A percentile compares a stretch with the other conserved stretches of the same genome.
Conservation (phyloP, 2,329 filamentous ascomycete species). For the Paracoccidioides brasiliensis region DNA sequence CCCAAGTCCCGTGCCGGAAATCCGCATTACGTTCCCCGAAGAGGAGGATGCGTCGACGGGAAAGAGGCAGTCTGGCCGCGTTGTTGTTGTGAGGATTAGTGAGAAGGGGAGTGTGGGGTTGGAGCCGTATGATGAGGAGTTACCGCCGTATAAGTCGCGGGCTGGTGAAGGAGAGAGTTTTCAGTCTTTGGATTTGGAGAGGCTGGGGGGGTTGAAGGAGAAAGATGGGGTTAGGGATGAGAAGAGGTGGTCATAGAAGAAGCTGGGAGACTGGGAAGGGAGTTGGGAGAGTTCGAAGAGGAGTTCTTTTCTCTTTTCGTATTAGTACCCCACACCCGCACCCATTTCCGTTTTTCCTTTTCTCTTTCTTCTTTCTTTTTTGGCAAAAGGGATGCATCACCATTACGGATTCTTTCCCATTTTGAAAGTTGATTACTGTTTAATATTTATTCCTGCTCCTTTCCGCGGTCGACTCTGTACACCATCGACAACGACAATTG, state of each 20-base stretch:
- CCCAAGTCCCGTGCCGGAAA: slow-evolving; percentile 79
- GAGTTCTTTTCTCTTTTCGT: too few relatives aligned
- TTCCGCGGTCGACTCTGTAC: too few relatives aligned
- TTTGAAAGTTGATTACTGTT: too few relatives aligned
- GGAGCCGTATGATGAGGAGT: slow-evolving; percentile 59
- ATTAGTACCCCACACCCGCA: too few relatives aligned
- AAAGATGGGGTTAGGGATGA: slow-evolving; percentile 44
- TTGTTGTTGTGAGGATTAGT: slow-evolving; percentile 82
- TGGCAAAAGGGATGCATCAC: too few relatives aligned
- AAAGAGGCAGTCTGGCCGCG: slow-evolving; percentile 67
- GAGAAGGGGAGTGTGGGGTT: slow-evolving; percentile 75
- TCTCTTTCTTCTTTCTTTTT: too few relatives aligned
- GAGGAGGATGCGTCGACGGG: slow-evolving; percentile 61
- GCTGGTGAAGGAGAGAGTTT: slow-evolving; percentile 66
- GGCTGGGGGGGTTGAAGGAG: slow-evolving; percentile 88
- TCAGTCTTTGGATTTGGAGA: slow-evolving; percentile 86
- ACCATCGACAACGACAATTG: too few relatives aligned
- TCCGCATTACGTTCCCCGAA: slow-evolving; percentile 96
- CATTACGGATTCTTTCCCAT: too few relatives aligned
- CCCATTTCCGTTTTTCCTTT: too few relatives aligned
- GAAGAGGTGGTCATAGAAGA: slow-evolving; percentile 22
- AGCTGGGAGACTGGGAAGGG: too few relatives aligned
- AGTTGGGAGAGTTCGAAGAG: neutral
- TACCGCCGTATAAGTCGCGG: slow-evolving; percentile 84
- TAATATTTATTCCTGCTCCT: too few relatives aligned